Conservation (phyloP, 2,329 filamentous ascomycete species). For the Salinomyces thailandicus region DNA sequence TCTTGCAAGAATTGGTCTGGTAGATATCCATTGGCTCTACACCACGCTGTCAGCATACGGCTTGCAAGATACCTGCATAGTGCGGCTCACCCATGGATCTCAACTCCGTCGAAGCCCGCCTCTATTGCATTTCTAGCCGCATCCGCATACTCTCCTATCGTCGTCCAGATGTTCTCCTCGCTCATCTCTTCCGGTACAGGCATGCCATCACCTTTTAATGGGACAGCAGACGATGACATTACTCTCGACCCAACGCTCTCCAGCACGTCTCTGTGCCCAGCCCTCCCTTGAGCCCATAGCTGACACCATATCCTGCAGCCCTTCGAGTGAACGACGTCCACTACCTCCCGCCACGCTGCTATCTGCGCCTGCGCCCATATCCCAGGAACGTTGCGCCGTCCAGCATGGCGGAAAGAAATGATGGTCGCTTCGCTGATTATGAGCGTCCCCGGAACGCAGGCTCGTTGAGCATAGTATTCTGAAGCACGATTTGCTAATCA, state of each 20-base stretch:
- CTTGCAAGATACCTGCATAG: too few relatives aligned
- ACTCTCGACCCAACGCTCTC: constrained; percentile 13
- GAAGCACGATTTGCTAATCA: too few relatives aligned
- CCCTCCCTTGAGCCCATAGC: constrained; percentile 39
- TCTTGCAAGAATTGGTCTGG: constrained; percentile 44
- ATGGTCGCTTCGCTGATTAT: constrained; percentile 26
- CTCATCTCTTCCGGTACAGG: constrained; percentile 24
- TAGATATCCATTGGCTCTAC: constrained; percentile 42
- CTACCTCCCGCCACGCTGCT: constrained; percentile 40
- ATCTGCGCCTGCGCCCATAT: constrained; percentile 30
- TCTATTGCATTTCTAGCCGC: constrained; percentile 44
- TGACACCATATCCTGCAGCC: constrained; percentile 39
- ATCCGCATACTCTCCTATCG: constrained; percentile 33
- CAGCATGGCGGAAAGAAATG: constrained; percentile 16
- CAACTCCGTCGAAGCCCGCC: constrained; percentile 45
- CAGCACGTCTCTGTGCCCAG: constrained; percentile 27
- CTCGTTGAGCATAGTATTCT: constrained; percentile 27
- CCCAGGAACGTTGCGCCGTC: constrained; percentile 20
- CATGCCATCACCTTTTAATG: constrained; percentile 16
- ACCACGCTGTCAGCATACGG: neutral
- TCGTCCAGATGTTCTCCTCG: constrained; percentile 35
- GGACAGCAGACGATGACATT: constrained; percentile 24
- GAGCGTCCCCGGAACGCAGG: constrained; percentile 21
- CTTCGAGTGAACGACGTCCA: constrained; percentile 40
- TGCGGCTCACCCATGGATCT: constrained; percentile 37